Percentiles rank a stretch among this genome's conserved stretches.
Evolutionary conservation across 352 stramenopile species (phyloP).

Genomic region (Pythium catenulatum): DNA sequence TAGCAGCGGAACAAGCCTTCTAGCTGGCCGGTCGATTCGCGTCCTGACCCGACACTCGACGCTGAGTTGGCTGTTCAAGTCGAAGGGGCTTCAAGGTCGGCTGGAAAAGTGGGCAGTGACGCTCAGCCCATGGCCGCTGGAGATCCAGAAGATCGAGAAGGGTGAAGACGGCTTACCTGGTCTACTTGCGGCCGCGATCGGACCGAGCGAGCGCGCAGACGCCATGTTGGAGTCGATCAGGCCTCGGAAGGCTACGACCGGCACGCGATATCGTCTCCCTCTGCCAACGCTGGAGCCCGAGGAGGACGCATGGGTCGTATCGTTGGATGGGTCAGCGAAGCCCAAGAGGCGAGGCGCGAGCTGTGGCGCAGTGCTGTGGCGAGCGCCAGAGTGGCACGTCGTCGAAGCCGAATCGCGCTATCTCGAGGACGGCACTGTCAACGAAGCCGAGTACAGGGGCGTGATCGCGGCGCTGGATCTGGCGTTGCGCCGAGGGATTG

Average conservation of each 20-base stretch:
- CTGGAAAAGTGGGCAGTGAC: not conserved
- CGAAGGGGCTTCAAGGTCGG: constrained; percentile 32
- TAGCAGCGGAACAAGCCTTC: not conserved
- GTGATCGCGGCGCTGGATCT: constrained; percentile 3
- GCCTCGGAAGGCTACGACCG: not conserved
- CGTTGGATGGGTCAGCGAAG: constrained; percentile 54
- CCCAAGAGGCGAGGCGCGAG: constrained; percentile 11
- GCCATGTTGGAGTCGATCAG: constrained; percentile 21
- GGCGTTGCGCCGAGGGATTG: not conserved
- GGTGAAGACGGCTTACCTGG: constrained; percentile 23
- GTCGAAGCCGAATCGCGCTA: not conserved
- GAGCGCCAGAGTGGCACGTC: not conserved
- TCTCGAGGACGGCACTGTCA: constrained; percentile 39
- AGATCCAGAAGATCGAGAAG: not conserved
- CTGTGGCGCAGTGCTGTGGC: constrained; percentile 46
- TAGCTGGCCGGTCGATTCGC: not conserved
- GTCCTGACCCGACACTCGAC: constrained; percentile 17
- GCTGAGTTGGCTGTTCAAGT: constrained; percentile 34
- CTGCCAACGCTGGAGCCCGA: not conserved
- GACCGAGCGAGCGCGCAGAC: not conserved
- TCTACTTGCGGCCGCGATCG: constrained; percentile 2
- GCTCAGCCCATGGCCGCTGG: constrained; percentile 39
- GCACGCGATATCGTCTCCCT: not conserved
- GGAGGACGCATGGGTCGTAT: constrained; percentile 9
- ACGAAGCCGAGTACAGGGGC: constrained; percentile 54